These are phyloP conservation scores for Suhomyces terraborum DNA, from an alignment of 1,139 yeast species.

Conservation along the genomic window DNA sequence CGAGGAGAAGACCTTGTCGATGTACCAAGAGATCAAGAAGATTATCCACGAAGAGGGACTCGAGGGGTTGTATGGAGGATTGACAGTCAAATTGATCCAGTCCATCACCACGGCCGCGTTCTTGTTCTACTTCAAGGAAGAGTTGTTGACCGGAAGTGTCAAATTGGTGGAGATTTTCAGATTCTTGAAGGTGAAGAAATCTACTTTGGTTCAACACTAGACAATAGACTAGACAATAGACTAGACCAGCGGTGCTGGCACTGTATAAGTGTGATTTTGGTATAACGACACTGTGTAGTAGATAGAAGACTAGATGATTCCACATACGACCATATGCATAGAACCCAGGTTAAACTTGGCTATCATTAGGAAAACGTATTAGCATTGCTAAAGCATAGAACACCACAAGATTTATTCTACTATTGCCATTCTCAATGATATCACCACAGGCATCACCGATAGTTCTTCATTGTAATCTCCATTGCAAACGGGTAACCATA, in stretches of 20 bases:
- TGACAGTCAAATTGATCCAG: conserved; percentile 76
- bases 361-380: too few species aligned
- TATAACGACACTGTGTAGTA: neutral
- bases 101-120: conserved; percentile 88
- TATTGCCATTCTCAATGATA: too few species aligned
- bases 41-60: conserved; percentile 72
- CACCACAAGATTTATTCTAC: too few species aligned
- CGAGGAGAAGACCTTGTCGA: conserved; percentile 34
- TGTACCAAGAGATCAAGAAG: conserved; percentile 47
- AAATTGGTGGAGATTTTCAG: conserved; percentile 43
- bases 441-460: too few species aligned
- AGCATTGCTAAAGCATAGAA: too few species aligned
- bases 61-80: conserved; percentile 77
- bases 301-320: too few species aligned
- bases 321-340: too few species aligned
- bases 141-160: conserved; percentile 59
- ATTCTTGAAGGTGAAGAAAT: conserved; percentile 27
- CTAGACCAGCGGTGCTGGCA: conserved; percentile 4
- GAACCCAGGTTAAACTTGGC: too few species aligned
- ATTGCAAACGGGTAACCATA: too few species aligned
- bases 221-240: neutral
- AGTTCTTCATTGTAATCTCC: too few species aligned
- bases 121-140: conserved; percentile 88
- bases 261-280: neutral
- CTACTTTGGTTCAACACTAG: conserved; percentile 2